Percentiles rank a stretch among this genome's conserved stretches.
phyloP scores from a whole-genome alignment of 2,329 filamentous ascomycete species.

The Calycina herbarum region DNA sequence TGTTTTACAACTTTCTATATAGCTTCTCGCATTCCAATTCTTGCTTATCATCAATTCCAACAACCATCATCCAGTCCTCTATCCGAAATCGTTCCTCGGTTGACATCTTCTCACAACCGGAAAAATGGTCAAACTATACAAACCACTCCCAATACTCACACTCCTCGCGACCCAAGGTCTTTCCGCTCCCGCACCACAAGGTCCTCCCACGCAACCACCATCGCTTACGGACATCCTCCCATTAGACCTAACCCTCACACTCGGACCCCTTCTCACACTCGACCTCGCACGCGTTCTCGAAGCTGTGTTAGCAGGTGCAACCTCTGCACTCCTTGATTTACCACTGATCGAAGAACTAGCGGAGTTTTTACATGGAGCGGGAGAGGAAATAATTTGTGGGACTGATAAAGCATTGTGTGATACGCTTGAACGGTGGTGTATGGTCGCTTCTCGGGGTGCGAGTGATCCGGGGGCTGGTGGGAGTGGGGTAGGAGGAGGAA shows the following conservation, averaged over 20 bases:
- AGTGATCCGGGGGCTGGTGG: too few species aligned
- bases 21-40: not conserved
- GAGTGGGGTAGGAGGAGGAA: not conserved
- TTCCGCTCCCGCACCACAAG: not conserved
- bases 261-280: not conserved
- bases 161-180: not conserved
- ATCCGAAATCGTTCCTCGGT: not conserved
- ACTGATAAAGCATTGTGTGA: not conserved
- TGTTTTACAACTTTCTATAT: not conserved
- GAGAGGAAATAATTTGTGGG: not conserved
- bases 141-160: not conserved
- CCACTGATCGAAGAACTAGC: not conserved
- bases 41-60: not conserved
- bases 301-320: slow-evolving; percentile 3
- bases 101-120: not conserved
- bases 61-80: not conserved
- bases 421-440: not conserved
- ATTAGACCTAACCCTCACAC: not conserved
- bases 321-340: not conserved
- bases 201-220: not conserved
- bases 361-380: not conserved
- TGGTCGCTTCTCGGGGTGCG: not conserved
- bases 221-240: not conserved
- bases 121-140: not conserved
- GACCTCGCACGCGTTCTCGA: slow-evolving; percentile 10